phyloP scores from a whole-genome alignment of 352 stramenopile species.

The Globisporangium paroecandrum region DNA sequence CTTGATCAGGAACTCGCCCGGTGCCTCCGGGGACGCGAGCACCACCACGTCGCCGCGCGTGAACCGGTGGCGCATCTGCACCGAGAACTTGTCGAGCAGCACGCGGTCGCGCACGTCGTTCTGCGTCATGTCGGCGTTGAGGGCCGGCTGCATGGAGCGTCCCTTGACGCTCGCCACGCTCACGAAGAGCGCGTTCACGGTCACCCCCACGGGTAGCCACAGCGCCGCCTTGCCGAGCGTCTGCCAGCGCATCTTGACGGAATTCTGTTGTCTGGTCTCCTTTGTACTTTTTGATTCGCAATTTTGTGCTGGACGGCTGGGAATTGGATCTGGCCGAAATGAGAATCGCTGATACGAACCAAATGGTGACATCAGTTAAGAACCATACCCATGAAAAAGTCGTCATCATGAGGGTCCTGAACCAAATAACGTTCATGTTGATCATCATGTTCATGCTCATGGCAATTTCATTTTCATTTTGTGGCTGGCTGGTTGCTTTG shows the following conservation, averaged over 20 bases:
- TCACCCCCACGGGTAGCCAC: conserved; percentile 79
- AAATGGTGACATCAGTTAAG: background rate
- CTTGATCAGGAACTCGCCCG: conserved; percentile 70
- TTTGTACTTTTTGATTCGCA: background rate
- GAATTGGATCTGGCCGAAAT: background rate
- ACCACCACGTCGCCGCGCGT: conserved; percentile 76
- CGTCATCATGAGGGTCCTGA: background rate
- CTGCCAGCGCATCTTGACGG: conserved; percentile 52
- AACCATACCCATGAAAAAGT: background rate
- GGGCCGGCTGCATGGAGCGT: conserved; percentile 77
- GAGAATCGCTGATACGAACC: background rate
- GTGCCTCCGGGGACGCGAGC: conserved; percentile 57
- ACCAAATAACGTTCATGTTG: no score
- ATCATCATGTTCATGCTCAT: background rate
- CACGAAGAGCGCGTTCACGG: conserved; percentile 69
- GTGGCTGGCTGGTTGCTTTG: background rate
- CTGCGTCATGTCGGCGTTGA: conserved; percentile 70
- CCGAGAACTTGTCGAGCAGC: conserved; percentile 83
- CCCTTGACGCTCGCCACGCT: conserved; percentile 74
- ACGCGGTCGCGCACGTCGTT: conserved; percentile 74
- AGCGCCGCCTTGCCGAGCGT: conserved; percentile 53
- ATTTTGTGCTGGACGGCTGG: background rate
- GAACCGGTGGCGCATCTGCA: conserved; percentile 68
- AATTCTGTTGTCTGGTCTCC: background rate
- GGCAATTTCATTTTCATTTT: background rate